Percentiles rank a stretch among this genome's conserved stretches.
Conservation (phyloP, 176 grass and related monocot species). For the Zoysia japonica region DNA sequence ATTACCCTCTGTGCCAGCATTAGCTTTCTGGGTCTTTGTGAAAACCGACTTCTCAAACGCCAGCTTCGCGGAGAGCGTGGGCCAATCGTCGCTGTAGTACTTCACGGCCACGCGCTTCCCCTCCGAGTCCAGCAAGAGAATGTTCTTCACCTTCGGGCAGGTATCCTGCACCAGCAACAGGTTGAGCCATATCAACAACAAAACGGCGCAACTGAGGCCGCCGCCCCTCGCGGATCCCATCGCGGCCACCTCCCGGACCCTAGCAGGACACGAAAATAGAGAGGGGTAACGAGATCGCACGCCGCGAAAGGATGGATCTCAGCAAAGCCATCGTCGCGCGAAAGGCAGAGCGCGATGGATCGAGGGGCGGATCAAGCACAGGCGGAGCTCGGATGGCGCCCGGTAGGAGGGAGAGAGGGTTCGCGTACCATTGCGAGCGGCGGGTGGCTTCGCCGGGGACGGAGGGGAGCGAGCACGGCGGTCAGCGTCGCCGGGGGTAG, state of each 20-base stretch:
- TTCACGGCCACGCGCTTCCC: constrained; percentile 67
- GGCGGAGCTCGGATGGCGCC: neutral
- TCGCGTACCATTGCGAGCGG: constrained; percentile 36
- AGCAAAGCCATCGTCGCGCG: neutral
- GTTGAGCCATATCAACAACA: neutral
- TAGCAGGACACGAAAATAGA: neutral
- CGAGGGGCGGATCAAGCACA: constrained; percentile 14
- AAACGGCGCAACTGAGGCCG: neutral
- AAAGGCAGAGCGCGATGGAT: constrained; percentile 16
- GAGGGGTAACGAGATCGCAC: neutral
- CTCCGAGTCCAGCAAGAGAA: constrained; percentile 66
- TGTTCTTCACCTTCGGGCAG: constrained; percentile 61
- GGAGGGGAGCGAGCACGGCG: neutral
- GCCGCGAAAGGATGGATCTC: neutral
- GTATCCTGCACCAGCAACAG: constrained; percentile 30
- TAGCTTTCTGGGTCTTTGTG: constrained; percentile 54
- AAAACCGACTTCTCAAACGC: constrained; percentile 72
- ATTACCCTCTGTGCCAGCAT: constrained; percentile 44
- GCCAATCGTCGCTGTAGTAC: constrained; percentile 65
- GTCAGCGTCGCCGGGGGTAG: constrained; percentile 22
- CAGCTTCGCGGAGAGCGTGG: constrained; percentile 51
- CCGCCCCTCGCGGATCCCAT: constrained; percentile 21
- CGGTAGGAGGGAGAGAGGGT: neutral
- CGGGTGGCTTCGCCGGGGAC: neutral
- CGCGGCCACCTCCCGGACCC: neutral